Base-by-base conservation (phyloP, 2,329 filamentous ascomycete genomes). In the Pseudopyrenochaeta lycopersici region DNA sequence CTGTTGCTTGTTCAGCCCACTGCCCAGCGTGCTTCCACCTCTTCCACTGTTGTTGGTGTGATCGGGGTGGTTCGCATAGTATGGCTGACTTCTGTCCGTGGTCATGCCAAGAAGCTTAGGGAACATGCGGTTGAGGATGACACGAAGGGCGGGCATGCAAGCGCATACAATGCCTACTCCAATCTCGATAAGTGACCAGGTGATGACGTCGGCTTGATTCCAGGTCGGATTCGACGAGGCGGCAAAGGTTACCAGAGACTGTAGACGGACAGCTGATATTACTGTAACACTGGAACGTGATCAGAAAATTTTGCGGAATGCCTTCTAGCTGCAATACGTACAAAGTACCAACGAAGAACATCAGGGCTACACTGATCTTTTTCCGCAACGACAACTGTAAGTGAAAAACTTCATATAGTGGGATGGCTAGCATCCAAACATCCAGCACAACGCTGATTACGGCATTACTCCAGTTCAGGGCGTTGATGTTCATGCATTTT, bases 161-260 rank as follows among this genome's bases (percentile, higher is more conserved):
- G 76, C 76, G 58, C 78, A 80, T n/a, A 80, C 74, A 46, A 80
- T 76, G 20, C 76, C 77, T 1, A 78, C 71, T 52, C 78, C 71
- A 49, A 78, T 68, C 58, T 81, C 78, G 21, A 80, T 68, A 10
- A 72, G 73, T n/a, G 72, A 76, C 78, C 78, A 80, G 46, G 73
- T 74, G n/a, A 72, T 63, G 7, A 76, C 73, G 5, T 72, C 72
- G n/a, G 67, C 62, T 61, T 78, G 76, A 49, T 78, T 76, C 72
- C 74, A 77, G 29, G 68, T 73, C 31, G 77, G 60, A 57, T 82
- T 81, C 1, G 58, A 38, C 2, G 78, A 79, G 31, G 64, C 70
- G n/a, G n/a, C n/a, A n/a, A n/a, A n/a, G n/a, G n/a, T n/a, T n/a
- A n/a, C n/a, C n/a, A n/a, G n/a, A n/a, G 76, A 77, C 10, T 72